phyloP scores from a whole-genome alignment of 805 yeast genomes.

The Saccharomycopsis olivae region DNA sequence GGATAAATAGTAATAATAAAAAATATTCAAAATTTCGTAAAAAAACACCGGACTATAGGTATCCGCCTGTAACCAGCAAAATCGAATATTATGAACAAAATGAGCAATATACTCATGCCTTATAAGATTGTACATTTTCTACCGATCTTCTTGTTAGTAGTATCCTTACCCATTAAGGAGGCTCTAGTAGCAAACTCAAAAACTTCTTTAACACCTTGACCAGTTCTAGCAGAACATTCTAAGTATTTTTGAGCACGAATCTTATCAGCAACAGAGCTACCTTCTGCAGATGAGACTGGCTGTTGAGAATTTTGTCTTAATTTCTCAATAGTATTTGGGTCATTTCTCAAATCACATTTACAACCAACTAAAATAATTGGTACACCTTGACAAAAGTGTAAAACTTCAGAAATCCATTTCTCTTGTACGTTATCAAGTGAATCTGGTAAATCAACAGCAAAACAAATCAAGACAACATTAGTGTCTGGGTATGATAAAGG shows the following conservation, averaged over 20 bases:
- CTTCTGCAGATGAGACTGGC: slow-evolving; percentile 76
- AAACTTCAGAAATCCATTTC: slow-evolving; percentile 90
- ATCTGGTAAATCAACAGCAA: slow-evolving; percentile 84
- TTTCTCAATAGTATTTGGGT: slow-evolving; percentile 64
- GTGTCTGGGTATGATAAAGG: slow-evolving; percentile 64
- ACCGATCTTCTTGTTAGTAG: slow-evolving; percentile 36
- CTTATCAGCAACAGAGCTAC: slow-evolving; percentile 77
- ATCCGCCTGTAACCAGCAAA: too few species aligned
- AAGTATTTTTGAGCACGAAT: slow-evolving; percentile 80
- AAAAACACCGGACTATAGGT: too few species aligned
- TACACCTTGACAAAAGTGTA: slow-evolving; percentile 89
- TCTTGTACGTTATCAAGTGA: slow-evolving; percentile 90
- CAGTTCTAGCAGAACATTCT: slow-evolving; percentile 89
- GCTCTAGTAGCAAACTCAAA: slow-evolving; percentile 91
- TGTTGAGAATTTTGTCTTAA: slow-evolving; percentile 65
- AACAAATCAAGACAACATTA: slow-evolving; percentile 84
- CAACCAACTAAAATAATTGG: slow-evolving; percentile 91
- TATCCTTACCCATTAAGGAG: slow-evolving; percentile 54
- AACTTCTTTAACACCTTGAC: slow-evolving; percentile 87
- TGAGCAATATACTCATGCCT: too few species aligned
- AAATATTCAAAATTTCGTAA: too few species aligned
- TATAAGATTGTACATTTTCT: slow-evolving; percentile 66
- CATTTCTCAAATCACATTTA: slow-evolving; percentile 81
- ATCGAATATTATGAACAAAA: too few species aligned
- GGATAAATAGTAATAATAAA: not conserved